phyloP scores from a whole-genome alignment of 2,329 filamentous ascomycete genomes.

The Fusarium zealandicum region DNA sequence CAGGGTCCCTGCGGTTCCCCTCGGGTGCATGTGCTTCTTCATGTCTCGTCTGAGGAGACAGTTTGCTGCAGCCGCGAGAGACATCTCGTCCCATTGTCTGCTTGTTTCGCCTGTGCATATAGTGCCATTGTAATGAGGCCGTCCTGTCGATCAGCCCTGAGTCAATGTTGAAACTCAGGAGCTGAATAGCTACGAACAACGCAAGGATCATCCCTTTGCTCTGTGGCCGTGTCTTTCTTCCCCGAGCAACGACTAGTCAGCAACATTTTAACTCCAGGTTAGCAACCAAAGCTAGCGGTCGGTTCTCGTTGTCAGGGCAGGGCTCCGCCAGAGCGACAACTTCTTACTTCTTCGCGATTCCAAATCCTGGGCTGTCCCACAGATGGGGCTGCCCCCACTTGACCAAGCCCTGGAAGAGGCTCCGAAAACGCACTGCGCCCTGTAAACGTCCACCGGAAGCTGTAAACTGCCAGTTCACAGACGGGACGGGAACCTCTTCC shows the following conservation, averaged over 20 bases:
- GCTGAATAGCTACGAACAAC: constrained; percentile 11
- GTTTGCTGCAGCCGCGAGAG: not conserved
- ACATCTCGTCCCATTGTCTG: constrained; percentile 2
- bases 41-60: not conserved
- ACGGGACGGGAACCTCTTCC: too few species aligned
- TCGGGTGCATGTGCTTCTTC: constrained; percentile 13
- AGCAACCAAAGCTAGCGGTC: not conserved
- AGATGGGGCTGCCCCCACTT: constrained; percentile 15
- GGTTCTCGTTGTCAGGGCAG: not conserved
- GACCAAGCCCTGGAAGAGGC: constrained; percentile 14
- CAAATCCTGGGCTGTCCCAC: not conserved
- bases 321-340: not conserved
- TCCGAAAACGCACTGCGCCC: constrained; percentile 8
- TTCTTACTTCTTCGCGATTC: too few species aligned
- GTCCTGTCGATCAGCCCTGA: constrained; percentile 22
- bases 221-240: constrained; percentile 2
- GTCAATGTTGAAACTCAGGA: constrained; percentile 9
- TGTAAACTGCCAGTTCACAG: constrained; percentile 11
- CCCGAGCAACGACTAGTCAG: constrained; percentile 5
- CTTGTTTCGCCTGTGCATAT: constrained; percentile 6
- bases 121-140: constrained; percentile 18
- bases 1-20: constrained; percentile 22
- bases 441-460: constrained; percentile 25
- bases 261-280: too few species aligned
- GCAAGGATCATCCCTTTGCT: constrained; percentile 14